Evolutionary conservation across 208 protist genomes (phyloP).

Genomic region (Crithidia acanthocephali): DNA sequence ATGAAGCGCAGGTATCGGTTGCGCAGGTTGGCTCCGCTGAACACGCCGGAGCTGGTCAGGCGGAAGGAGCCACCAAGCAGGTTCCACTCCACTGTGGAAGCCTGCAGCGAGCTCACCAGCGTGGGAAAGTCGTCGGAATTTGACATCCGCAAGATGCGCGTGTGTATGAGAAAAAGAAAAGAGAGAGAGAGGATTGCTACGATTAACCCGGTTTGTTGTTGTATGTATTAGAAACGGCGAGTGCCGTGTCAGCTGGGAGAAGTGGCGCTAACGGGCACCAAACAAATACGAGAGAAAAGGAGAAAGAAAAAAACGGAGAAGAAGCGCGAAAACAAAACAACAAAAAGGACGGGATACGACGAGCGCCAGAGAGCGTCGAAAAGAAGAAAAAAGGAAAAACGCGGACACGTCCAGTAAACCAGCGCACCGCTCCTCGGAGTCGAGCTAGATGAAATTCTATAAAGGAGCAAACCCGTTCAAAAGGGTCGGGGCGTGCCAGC

Average conservation of each 20-base stretch:
- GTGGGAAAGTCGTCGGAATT: slow-evolving; percentile 31
- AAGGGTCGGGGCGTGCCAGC: not conserved
- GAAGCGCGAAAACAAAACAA: no score
- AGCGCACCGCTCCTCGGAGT: no score
- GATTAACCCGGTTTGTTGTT: no score
- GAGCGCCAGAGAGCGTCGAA: not conserved
- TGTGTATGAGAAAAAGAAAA: no score
- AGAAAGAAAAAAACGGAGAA: no score
- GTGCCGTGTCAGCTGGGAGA: no score
- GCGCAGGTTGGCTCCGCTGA: slow-evolving; percentile 15
- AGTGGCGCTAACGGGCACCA: no score
- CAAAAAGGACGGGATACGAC: no score
- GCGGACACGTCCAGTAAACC: no score
- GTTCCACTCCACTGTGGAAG: slow-evolving; percentile 36
- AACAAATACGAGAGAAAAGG: no score
- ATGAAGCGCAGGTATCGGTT: slow-evolving; percentile 32
- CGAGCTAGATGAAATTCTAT: not conserved
- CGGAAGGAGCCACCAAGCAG: slow-evolving; percentile 4
- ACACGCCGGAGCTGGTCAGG: slow-evolving; percentile 5
- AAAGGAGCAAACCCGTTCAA: not conserved
- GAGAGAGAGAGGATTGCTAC: no score
- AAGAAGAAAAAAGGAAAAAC: not conserved
- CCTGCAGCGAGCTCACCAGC: slow-evolving; percentile 37
- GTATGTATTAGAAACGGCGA: no score
- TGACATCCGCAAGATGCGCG: not conserved